Percentiles rank a stretch among this genome's conserved stretches.
phyloP scores from a whole-genome alignment of 768 basidiomycete genomes.

The Amylocystis lapponica region DNA sequence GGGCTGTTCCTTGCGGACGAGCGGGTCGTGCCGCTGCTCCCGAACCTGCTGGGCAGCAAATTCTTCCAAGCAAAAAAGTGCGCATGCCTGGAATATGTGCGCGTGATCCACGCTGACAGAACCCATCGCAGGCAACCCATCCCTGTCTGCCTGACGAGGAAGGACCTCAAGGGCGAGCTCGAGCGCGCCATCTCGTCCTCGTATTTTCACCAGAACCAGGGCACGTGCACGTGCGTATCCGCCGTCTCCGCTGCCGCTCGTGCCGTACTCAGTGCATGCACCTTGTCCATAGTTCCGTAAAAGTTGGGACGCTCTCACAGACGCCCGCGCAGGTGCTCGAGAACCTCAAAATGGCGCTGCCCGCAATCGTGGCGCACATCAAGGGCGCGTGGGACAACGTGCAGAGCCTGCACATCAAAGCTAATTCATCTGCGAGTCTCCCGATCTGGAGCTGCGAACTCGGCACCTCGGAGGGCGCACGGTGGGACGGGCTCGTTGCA shows the following conservation, averaged over 20 bases:
- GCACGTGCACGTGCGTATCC: slow-evolving; percentile 79
- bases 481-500: slow-evolving; percentile 50
- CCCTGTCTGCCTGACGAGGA: slow-evolving; percentile 82
- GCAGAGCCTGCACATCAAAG: slow-evolving; percentile 86
- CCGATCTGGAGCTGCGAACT: slow-evolving; percentile 87
- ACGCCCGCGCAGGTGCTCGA: slow-evolving; percentile 65
- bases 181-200: slow-evolving; percentile 91
- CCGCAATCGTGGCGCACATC: slow-evolving; percentile 63
- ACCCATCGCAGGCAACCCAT: slow-evolving; percentile 73
- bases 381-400: slow-evolving; percentile 88
- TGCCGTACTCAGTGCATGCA: no score
- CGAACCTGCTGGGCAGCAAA: slow-evolving; percentile 78
- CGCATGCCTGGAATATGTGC: slow-evolving; percentile 20
- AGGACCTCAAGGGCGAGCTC: slow-evolving; percentile 88
- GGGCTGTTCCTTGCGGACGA: slow-evolving; percentile 94
- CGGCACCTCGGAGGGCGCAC: slow-evolving; percentile 49
- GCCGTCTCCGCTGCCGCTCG: no score
- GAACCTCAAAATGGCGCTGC: slow-evolving; percentile 76
- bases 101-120: background rate
- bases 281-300: slow-evolving; percentile 58
- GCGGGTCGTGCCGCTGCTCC: slow-evolving; percentile 79
- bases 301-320: slow-evolving; percentile 73
- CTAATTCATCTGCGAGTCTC: slow-evolving; percentile 73
- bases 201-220: slow-evolving; percentile 92
- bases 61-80: slow-evolving; percentile 97